Evolutionary conservation across 2,329 filamentous ascomycete genomes (phyloP).

Genomic region (Beauveria australis): DNA sequence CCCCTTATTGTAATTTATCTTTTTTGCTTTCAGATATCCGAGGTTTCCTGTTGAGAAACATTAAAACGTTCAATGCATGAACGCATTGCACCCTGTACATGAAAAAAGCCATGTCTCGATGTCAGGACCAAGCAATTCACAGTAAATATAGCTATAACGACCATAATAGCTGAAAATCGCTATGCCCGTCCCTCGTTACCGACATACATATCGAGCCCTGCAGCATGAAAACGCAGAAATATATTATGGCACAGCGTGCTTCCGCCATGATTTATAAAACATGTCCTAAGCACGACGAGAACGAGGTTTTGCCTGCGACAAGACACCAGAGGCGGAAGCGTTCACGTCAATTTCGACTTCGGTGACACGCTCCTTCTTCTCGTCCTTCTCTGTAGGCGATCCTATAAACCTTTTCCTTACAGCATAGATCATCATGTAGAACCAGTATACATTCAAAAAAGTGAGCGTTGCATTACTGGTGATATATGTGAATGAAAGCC

Average conservation of each 20-base stretch:
- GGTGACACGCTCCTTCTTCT: slow-evolving; percentile 20
- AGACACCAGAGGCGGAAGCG: slow-evolving; percentile 22
- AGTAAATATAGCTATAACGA: neutral
- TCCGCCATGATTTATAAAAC: neutral
- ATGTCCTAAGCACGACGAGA: slow-evolving; percentile 4
- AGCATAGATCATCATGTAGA: slow-evolving; percentile 76
- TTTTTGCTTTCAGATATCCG: neutral
- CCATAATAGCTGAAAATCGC: neutral
- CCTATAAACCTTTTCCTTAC: slow-evolving; percentile 64
- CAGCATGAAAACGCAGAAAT: neutral
- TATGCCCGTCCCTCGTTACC: neutral
- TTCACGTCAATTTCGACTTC: slow-evolving; percentile 23
- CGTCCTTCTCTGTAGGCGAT: slow-evolving; percentile 23
- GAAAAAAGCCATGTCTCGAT: neutral
- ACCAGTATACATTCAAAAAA: slow-evolving; percentile 76
- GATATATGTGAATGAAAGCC: slow-evolving; percentile 62
- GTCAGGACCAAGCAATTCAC: neutral
- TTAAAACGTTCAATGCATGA: neutral
- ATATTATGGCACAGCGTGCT: neutral
- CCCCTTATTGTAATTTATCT: slow-evolving; percentile 1
- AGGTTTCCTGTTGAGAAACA: neutral
- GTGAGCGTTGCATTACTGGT: slow-evolving; percentile 65
- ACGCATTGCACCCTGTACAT: neutral
- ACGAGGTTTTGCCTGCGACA: neutral
- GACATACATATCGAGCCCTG: too few species aligned